Percentiles rank a stretch among this genome's conserved stretches.
These are phyloP conservation scores for Wickerhamiella bombiphila DNA, from an alignment of 805 yeast genomes.

Conservation along the genomic window DNA sequence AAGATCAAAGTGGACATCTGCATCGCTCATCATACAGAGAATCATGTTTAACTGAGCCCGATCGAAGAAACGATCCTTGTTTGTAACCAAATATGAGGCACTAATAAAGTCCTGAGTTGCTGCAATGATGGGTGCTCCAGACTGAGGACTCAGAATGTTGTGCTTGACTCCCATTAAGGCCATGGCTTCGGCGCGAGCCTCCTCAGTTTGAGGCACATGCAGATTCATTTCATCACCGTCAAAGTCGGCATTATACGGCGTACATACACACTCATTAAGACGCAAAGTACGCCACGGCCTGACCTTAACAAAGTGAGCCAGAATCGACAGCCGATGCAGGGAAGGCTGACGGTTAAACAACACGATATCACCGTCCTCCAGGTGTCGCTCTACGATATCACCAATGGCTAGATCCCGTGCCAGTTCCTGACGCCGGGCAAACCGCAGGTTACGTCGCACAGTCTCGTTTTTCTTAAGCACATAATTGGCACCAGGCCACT, in stretches of 20 bases:
- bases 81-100: slow-evolving; percentile 83
- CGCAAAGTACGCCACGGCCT: slow-evolving; percentile 98
- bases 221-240: slow-evolving; percentile 99
- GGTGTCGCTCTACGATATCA: slow-evolving; percentile 89
- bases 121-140: slow-evolving; percentile 98
- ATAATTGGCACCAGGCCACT: slow-evolving; percentile 95
- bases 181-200: slow-evolving; percentile 97
- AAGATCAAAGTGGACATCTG: slow-evolving; percentile 67
- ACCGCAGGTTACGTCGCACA: slow-evolving; percentile 65
- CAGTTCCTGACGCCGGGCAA: slow-evolving; percentile 66
- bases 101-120: slow-evolving; percentile 99
- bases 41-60: slow-evolving; percentile 71
- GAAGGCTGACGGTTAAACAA: slow-evolving; percentile 97
- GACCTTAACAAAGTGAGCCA: slow-evolving; percentile 89
- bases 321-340: slow-evolving; percentile 80
- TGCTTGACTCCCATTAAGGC: slow-evolving; percentile 96
- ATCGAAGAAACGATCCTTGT: slow-evolving; percentile 86
- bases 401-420: slow-evolving; percentile 72
- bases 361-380: slow-evolving; percentile 94
- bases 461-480: slow-evolving; percentile 62
- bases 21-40: slow-evolving; percentile 93
- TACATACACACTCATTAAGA: slow-evolving; percentile 95
- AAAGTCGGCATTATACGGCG: slow-evolving; percentile 98
- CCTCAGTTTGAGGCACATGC: slow-evolving; percentile 98
- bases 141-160: slow-evolving; percentile 85